Evolutionary conservation across 108 stramenopile species (phyloP), one percentile per base, ranked within the genome.

Genomic region (Aurantiochytrium sp.): DNA sequence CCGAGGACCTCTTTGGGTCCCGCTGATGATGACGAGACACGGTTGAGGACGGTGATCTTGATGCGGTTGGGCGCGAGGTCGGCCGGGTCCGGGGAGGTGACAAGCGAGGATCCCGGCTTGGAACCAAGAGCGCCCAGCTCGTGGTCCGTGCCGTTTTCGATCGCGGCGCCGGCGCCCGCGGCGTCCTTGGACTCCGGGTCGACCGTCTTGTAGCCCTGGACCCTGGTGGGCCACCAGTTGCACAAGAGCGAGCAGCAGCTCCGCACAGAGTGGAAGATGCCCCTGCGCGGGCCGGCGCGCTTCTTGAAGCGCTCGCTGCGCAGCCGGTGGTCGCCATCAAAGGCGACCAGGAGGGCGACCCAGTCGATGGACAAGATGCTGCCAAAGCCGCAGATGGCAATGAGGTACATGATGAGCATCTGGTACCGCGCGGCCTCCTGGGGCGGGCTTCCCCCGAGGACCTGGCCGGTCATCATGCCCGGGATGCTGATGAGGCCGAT

Each of bases 401-500:
- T 95, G 86, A 96, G 91, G 65, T 94, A 96, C 52, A 93, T 91
- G 54, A 97, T 96, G 24, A 96, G 89, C 54, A 95, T 91, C 91
- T 97, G 97, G 90, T 96, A 97, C 65, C 90, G 88, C 21, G 97
- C 97, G 17, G 96, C 96, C 86, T 96, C 93, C 15, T 89, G 91
- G 15, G 95, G 94, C 4, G 94, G 85, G 22, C 93, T 90, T 36
- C 97, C 96, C 3, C 95, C 95, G 36, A 97, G 89, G 37, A 96
- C 95, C 85, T 97, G 97, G 27, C 97, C 96, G 2, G 96, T 96
- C 97, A 97, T 97, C 96, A 97, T 97, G 12, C 97, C 96, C 50
- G 96, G 96, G 85, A 96, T 94, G 31, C 92, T 89, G 37, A 97
- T 93, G n/a, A 97, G 86, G 4, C 96, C 96, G 39, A 95, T 94